phyloP scores from a whole-genome alignment of 2,329 filamentous ascomycete species.

The Claviceps capensis region DNA sequence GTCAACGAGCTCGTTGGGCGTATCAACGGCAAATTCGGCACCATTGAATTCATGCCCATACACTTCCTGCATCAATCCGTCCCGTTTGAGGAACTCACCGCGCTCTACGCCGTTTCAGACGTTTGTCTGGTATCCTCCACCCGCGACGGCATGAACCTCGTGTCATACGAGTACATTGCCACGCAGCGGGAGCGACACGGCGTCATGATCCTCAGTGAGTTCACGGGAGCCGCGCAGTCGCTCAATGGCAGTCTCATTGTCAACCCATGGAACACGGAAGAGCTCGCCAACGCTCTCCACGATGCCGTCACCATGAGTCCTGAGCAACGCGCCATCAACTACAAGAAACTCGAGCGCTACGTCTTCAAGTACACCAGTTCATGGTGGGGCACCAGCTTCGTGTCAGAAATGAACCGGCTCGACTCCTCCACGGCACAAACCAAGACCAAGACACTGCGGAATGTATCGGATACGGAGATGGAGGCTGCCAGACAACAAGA shows the following conservation, averaged over 20 bases:
- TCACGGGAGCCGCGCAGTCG: slow-evolving; percentile 88
- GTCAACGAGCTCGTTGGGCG: slow-evolving; percentile 94
- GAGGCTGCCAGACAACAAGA: slow-evolving; percentile 8
- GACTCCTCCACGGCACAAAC: slow-evolving; percentile 23
- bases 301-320: slow-evolving; percentile 94
- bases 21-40: slow-evolving; percentile 95
- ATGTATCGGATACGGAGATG: slow-evolving; percentile 26
- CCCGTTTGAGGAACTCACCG: slow-evolving; percentile 85
- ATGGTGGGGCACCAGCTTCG: slow-evolving; percentile 93
- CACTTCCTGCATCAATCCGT: slow-evolving; percentile 97
- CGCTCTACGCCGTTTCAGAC: slow-evolving; percentile 83
- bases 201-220: slow-evolving; percentile 89
- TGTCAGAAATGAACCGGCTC: slow-evolving; percentile 59
- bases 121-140: slow-evolving; percentile 87
- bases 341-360: slow-evolving; percentile 83
- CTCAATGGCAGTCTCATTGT: slow-evolving; percentile 88
- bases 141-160: slow-evolving; percentile 97
- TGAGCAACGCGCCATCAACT: slow-evolving; percentile 76
- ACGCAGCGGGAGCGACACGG: slow-evolving; percentile 84
- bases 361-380: slow-evolving; percentile 96
- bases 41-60: slow-evolving; percentile 96
- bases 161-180: slow-evolving; percentile 96
- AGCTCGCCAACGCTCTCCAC: slow-evolving; percentile 83
- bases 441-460: slow-evolving; percentile 29
- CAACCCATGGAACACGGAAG: slow-evolving; percentile 98